phyloP scores from a whole-genome alignment of 2,329 filamentous ascomycete species.

The Parafenestella ontariensis region DNA sequence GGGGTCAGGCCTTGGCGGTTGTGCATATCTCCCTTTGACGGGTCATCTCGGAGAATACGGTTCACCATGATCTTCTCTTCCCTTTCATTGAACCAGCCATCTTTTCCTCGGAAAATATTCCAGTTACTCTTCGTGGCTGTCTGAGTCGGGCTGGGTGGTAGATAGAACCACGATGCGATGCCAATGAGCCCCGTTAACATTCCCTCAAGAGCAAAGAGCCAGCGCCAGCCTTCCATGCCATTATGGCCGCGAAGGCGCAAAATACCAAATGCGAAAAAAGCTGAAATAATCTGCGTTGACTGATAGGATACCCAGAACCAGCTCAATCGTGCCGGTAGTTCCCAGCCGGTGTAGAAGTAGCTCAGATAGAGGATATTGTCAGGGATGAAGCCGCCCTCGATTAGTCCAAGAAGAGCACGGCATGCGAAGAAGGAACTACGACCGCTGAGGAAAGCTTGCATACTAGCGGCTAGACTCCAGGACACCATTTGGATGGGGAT shows the following conservation, averaged over 20 bases:
- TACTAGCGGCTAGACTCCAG: constrained; percentile 61
- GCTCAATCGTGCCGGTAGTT: constrained; percentile 71
- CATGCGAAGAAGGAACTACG: constrained; percentile 53
- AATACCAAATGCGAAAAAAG: constrained; percentile 64
- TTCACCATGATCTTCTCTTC: constrained; percentile 75
- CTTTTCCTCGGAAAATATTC: constrained; percentile 61
- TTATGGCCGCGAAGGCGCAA: constrained; percentile 57
- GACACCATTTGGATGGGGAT: constrained; percentile 52
- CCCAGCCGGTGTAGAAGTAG: constrained; percentile 77
- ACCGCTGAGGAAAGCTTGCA: constrained; percentile 73
- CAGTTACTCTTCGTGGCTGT: constrained; percentile 59
- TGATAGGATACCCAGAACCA: constrained; percentile 75
- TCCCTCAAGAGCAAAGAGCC: constrained; percentile 59
- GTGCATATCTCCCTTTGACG: constrained; percentile 67
- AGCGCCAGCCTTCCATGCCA: constrained; percentile 63
- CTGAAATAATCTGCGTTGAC: constrained; percentile 62
- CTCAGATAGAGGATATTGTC: constrained; percentile 72
- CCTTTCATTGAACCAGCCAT: constrained; percentile 71
- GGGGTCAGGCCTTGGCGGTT: constrained; percentile 62
- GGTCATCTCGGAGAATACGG: constrained; percentile 63
- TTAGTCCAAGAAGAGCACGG: constrained; percentile 53
- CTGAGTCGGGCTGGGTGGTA: constrained; percentile 64
- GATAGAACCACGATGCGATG: constrained; percentile 46
- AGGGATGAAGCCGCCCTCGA: constrained; percentile 64
- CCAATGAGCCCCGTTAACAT: constrained; percentile 48